Base-by-base conservation (phyloP, 2,329 filamentous ascomycete genomes). In the Hypoxylon sp. region DNA sequence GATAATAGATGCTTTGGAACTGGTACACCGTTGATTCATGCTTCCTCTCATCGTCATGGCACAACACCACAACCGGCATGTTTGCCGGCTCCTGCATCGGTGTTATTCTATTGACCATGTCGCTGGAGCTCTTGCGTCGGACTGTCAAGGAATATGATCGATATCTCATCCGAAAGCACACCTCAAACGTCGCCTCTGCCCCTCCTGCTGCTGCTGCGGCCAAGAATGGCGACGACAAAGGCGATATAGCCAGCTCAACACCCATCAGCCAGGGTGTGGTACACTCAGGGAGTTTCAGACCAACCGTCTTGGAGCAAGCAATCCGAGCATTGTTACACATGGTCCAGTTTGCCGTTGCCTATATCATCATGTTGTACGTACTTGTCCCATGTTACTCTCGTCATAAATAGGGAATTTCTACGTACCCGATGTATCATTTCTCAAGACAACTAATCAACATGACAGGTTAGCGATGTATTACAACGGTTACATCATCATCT, bases 61-160 rank as follows among this genome's bases (percentile, higher is more conserved):
- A 89, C 75, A 87, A 94, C 78, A 89, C 82, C 11, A 91, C 89
- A 21, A 81, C 79, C 3, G 89, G 86, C 79, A 91, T 91, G 85
- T 95, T 97, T 77, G 92, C 91, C 51, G 92, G 90, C 21, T 92
- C 90, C 58, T 96, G 93, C 81, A 90, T 97, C 75, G 92, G 92
- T 67, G 89, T 93, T 39, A 83, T 93, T 68, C 81, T 91, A 19
- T 88, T 97, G 62, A 91, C 92, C 73, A 85, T 95, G 63, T 76
- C 81, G 5, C 89, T 96, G 73, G 92, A 96, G 76, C 82, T 90
- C 65, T 84, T 95, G 27, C 91, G 93, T 56, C 90, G 92, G 31
- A 74, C 86, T 19, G 85, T 87, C 69, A 90, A 91, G 72, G 92
- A 94, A 77, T 95, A 91, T 78, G 92, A 96, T 78, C 84, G 87